phyloP scores from a whole-genome alignment of 805 yeast genomes.

The Starmerella sp. region DNA sequence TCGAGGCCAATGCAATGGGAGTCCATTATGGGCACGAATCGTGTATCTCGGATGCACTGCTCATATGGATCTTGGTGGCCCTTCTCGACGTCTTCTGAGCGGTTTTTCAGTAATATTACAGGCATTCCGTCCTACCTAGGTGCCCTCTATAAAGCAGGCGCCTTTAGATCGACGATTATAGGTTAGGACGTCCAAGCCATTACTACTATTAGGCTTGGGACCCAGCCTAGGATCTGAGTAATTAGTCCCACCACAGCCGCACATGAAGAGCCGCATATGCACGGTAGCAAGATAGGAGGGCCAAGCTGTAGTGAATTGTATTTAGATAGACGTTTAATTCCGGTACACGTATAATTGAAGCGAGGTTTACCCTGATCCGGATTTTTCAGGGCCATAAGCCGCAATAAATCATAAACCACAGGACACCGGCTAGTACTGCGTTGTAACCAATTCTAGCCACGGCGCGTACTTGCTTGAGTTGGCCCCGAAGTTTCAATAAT shows the following conservation, averaged over 20 bases:
- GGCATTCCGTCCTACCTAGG: constrained; percentile 5
- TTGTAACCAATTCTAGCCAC: no score
- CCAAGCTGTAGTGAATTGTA: no score
- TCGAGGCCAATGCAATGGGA: constrained; percentile 47
- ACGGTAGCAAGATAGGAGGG: no score
- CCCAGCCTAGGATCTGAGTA: neutral
- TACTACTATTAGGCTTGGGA: neutral
- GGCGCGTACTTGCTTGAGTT: no score
- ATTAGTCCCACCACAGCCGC: neutral
- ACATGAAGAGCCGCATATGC: neutral
- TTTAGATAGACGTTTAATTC: no score
- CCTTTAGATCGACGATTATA: neutral
- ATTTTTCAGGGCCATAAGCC: no score
- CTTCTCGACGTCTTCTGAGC: constrained; percentile 33
- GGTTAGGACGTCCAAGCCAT: neutral
- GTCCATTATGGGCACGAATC: constrained; percentile 61
- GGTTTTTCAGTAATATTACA: constrained; percentile 49
- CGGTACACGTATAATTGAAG: no score
- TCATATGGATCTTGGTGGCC: constrained; percentile 59
- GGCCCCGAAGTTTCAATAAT: no score
- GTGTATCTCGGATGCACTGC: constrained; percentile 34
- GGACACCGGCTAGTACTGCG: no score
- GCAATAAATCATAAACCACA: no score
- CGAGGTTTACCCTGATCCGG: no score
- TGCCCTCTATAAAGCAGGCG: neutral